A percentile compares a stretch with the other conserved stretches of the same genome.
These are phyloP conservation scores for Zasmidium cellare DNA, from an alignment of 2,329 filamentous ascomycete genomes.

Conservation along the genomic window DNA sequence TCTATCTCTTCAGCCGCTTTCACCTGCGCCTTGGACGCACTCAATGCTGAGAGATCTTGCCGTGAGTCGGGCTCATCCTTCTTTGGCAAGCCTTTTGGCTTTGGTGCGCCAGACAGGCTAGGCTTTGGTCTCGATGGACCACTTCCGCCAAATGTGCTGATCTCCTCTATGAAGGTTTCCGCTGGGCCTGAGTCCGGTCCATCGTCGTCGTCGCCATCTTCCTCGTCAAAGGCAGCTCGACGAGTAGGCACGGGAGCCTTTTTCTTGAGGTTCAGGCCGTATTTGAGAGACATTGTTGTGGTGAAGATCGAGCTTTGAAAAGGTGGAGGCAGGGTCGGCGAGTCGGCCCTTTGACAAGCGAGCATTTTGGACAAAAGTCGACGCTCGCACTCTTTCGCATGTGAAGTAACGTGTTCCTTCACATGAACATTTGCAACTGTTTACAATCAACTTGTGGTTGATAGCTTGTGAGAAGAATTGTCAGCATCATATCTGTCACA, in stretches of 20 bases:
- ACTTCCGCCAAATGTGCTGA: conserved; percentile 57
- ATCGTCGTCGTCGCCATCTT: conserved; percentile 29
- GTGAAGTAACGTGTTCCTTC: background rate
- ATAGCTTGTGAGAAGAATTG: background rate
- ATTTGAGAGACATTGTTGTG: conserved; percentile 36
- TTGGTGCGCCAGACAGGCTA: conserved; percentile 27
- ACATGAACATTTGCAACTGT: background rate
- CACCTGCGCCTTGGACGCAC: conserved; percentile 60
- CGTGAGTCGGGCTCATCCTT: conserved; percentile 43
- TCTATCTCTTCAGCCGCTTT: conserved; percentile 67
- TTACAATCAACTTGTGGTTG: background rate
- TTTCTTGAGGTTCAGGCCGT: conserved; percentile 38
- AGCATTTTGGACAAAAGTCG: background rate
- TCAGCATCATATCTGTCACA: background rate
- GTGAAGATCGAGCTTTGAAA: conserved; percentile 6
- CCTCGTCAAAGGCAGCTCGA: conserved; percentile 28
- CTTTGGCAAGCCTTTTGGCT: conserved; percentile 43
- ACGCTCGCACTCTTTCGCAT: background rate
- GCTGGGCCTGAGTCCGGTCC: conserved; percentile 24
- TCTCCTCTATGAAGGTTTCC: conserved; percentile 52
- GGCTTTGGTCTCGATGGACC: conserved; percentile 31
- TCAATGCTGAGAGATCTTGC: conserved; percentile 61
- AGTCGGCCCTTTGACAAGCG: background rate
- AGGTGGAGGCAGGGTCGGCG: background rate
- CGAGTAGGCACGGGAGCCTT: conserved; percentile 23